These are phyloP conservation scores for Castanea sativa DNA, from an alignment of 306 rosid genomes.

Conservation along the genomic window DNA sequence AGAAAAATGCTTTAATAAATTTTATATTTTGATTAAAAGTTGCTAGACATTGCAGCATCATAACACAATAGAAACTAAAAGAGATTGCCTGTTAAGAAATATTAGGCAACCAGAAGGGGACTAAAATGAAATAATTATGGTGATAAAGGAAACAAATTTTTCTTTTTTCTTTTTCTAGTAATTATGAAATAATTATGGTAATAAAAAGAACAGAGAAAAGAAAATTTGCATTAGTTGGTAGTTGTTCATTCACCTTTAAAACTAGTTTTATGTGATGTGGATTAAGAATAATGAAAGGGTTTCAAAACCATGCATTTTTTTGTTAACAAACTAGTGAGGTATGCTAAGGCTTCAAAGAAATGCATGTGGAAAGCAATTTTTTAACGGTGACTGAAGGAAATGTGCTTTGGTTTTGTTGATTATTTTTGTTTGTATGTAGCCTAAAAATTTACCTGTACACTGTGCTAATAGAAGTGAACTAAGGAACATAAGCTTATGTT, in stretches of 20 bases:
- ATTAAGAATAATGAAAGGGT: background rate
- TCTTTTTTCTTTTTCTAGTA: too few relatives aligned
- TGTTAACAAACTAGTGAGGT: too few relatives aligned
- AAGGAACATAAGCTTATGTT: background rate
- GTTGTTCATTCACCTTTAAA: background rate
- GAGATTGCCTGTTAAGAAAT: background rate
- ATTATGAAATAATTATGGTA: too few relatives aligned
- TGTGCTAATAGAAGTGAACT: background rate
- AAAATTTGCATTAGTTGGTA: background rate
- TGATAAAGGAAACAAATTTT: background rate
- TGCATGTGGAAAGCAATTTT: too few relatives aligned
- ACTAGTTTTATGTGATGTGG: background rate
- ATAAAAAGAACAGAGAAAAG: background rate
- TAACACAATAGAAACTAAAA: background rate
- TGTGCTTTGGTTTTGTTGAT: too few relatives aligned
- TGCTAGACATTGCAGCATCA: background rate
- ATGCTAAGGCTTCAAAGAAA: too few relatives aligned
- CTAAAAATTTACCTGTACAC: background rate
- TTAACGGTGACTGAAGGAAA: too few relatives aligned
- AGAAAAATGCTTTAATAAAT: too few relatives aligned
- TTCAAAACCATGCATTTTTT: too few relatives aligned
- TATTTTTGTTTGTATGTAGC: background rate
- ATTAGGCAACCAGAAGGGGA: background rate
- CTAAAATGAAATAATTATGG: background rate
- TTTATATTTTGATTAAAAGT: too few relatives aligned